A percentile compares a stretch with the other conserved stretches of the same genome.
phyloP scores from a whole-genome alignment of 176 grass and related monocot genomes.

The Coix lacrymajobi region DNA sequence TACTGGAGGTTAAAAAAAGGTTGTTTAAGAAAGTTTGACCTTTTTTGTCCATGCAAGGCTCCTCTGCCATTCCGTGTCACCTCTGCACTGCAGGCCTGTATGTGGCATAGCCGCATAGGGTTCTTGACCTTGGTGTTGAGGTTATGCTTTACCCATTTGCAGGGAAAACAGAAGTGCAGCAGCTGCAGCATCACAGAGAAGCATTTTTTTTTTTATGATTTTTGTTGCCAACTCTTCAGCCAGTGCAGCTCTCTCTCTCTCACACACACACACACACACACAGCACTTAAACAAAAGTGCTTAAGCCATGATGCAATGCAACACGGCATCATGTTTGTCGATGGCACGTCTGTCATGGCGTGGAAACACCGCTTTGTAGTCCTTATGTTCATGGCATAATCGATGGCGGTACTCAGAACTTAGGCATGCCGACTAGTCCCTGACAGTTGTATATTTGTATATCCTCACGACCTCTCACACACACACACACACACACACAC shows the following conservation, averaged over 20 bases:
- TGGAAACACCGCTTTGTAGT: neutral
- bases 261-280: neutral
- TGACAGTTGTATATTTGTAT: neutral
- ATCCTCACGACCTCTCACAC: too few relatives aligned
- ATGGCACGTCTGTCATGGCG: constrained; percentile 16
- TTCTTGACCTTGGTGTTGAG: constrained; percentile 25
- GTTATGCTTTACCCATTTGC: neutral
- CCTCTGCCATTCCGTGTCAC: neutral
- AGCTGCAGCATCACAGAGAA: neutral
- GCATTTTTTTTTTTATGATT: neutral
- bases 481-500: too few relatives aligned
- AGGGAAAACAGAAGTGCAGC: neutral
- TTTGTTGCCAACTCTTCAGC: neutral
- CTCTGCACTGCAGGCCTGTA: constrained; percentile 10
- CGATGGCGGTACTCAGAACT: neutral
- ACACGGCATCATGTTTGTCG: constrained; percentile 19
- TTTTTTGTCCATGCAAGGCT: neutral
- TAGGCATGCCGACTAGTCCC: neutral
- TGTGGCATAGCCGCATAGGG: neutral
- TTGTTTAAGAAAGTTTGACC: neutral
- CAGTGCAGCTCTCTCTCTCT: neutral
- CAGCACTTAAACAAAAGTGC: neutral
- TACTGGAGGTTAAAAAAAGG: neutral
- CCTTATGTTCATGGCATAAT: neutral
- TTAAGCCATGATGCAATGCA: neutral